Conservation (phyloP, 805 yeast species). For the Nakazawaea pomicola region DNA sequence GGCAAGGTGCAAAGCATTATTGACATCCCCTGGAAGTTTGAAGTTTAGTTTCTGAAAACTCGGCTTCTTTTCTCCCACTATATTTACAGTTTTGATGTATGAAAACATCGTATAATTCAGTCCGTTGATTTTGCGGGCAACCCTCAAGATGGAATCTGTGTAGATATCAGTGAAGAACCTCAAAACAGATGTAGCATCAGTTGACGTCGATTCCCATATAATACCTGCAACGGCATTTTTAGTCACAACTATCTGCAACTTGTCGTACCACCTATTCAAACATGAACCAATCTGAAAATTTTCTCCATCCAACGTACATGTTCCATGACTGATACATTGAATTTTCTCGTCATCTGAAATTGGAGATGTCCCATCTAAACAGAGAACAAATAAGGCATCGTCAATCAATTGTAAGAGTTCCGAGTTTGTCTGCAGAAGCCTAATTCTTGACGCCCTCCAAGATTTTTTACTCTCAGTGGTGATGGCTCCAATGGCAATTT, state of each 20-base stretch:
- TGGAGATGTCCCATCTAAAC: constrained; percentile 45
- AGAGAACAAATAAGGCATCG: constrained; percentile 46
- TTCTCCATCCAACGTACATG: constrained; percentile 36
- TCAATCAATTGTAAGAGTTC: constrained; percentile 36
- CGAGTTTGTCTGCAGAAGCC: constrained; percentile 34
- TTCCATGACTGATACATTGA: constrained; percentile 46
- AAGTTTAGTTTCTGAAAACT: constrained; percentile 26
- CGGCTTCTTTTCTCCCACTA: constrained; percentile 31
- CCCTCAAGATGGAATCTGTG: constrained; percentile 50
- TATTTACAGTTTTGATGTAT: constrained; percentile 32
- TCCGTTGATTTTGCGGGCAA: constrained; percentile 56
- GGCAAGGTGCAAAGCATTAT: constrained; percentile 45
- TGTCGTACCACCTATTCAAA: constrained; percentile 57
- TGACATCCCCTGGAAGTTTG: constrained; percentile 39
- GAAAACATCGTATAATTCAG: constrained; percentile 48
- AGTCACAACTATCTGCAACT: constrained; percentile 48
- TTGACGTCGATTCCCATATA: constrained; percentile 53
- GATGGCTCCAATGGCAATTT: constrained; percentile 46
- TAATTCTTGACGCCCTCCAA: constrained; percentile 43
- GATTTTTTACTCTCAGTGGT: constrained; percentile 47
- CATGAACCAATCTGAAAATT: constrained; percentile 54
- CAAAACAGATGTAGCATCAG: constrained; percentile 55
- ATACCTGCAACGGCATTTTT: constrained; percentile 54
- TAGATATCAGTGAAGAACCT: constrained; percentile 54
- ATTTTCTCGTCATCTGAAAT: constrained; percentile 42